A percentile compares a stretch with the other conserved stretches of the same genome.
These are phyloP conservation scores for Papiliotrema nemorosa DNA, from an alignment of 1,284 basidiomycete genomes.

Conservation along the genomic window DNA sequence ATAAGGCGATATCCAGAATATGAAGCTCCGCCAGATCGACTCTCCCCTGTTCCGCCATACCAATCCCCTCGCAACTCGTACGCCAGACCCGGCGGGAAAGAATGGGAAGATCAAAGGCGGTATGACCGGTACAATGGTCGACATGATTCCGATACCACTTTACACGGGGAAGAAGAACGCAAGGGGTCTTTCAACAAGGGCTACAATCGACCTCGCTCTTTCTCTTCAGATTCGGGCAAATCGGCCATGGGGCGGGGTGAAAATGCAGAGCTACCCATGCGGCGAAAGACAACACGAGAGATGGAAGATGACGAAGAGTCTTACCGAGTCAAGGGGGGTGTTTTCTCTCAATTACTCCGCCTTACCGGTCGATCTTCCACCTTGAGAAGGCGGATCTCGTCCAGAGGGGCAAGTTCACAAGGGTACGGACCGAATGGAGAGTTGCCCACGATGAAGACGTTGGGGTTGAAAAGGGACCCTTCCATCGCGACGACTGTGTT, in stretches of 20 bases:
- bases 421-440: slow-evolving; percentile 1
- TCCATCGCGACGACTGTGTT: slow-evolving; percentile 16
- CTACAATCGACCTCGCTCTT: slow-evolving; percentile 11
- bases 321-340: slow-evolving; percentile 28
- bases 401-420: slow-evolving; percentile 4
- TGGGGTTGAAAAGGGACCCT: slow-evolving; percentile 21
- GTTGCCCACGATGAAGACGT: slow-evolving; percentile 24
- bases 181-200: not conserved
- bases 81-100: not conserved
- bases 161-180: slow-evolving; percentile 4
- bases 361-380: slow-evolving; percentile 21
- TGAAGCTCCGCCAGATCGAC: not conserved
- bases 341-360: slow-evolving; percentile 30
- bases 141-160: slow-evolving; percentile 13
- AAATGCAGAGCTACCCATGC: slow-evolving; percentile 9
- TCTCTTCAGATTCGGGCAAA: slow-evolving; percentile 13
- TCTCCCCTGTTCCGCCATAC: slow-evolving; percentile 11
- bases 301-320: slow-evolving; percentile 20
- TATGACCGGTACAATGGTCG: not conserved
- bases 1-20: slow-evolving; percentile 8
- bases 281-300: slow-evolving; percentile 25
- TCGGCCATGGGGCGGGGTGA: not conserved
- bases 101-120: not conserved
- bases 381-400: slow-evolving; percentile 16
- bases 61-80: slow-evolving; percentile 3